A percentile compares a stretch with the other conserved stretches of the same genome.
Evolutionary conservation across 78 protist genomes (phyloP).

Genomic region (Isochrysis galbana): DNA sequence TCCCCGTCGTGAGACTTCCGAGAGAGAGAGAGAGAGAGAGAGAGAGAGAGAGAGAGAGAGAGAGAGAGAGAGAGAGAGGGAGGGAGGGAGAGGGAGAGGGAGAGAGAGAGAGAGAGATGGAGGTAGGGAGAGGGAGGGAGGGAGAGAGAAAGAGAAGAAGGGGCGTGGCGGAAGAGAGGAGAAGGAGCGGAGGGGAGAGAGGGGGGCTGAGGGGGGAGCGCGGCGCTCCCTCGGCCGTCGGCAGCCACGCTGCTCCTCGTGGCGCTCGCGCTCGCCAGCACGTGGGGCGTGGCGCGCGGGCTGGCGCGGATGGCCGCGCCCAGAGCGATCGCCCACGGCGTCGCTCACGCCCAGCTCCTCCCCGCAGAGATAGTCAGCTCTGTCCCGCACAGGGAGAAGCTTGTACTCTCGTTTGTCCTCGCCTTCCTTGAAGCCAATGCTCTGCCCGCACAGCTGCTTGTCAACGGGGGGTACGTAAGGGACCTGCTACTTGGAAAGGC

Average conservation of each 20-base stretch:
- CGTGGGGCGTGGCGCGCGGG: too few species aligned
- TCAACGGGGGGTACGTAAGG: slow-evolving; percentile 12
- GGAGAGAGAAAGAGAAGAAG: not conserved
- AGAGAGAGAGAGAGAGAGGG: not conserved
- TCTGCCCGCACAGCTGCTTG: not conserved
- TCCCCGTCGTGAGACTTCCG: too few species aligned
- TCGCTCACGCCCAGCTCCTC: not conserved
- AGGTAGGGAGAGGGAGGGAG: not conserved
- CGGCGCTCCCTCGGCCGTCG: too few species aligned
- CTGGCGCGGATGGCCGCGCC: too few species aligned
- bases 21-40: not conserved
- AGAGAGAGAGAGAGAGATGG: not conserved
- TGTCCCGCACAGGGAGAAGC: not conserved
- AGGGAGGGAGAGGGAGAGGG: not conserved
- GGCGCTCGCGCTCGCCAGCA: too few species aligned
- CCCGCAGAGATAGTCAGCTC: not conserved
- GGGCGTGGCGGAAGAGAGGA: too few species aligned
- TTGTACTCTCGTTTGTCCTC: not conserved
- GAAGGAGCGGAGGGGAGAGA: too few species aligned
- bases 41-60: not conserved
- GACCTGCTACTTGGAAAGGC: not conserved
- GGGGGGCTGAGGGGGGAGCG: too few species aligned
- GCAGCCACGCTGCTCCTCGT: too few species aligned
- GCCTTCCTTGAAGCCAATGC: not conserved
- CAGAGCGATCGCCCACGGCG: too few species aligned